Conservation (phyloP, 306 rosid species). For the Quercus cerris region DNA sequence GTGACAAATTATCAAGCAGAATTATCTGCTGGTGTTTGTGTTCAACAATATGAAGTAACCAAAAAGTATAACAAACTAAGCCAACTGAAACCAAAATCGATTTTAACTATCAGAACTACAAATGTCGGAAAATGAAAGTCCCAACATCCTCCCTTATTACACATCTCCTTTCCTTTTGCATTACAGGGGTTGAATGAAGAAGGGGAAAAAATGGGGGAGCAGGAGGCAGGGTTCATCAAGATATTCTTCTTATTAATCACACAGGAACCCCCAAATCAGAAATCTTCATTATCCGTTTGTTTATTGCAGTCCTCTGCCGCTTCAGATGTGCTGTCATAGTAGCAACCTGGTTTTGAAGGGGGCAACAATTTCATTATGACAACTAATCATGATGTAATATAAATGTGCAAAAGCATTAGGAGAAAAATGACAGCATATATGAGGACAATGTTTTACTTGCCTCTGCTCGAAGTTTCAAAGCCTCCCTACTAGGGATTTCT, state of each 20-base stretch:
- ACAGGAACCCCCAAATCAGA: conserved; percentile 73
- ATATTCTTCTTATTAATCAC: conserved; percentile 22
- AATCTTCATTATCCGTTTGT: conserved; percentile 65
- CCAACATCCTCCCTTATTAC: neutral
- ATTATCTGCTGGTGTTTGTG: too few relatives aligned
- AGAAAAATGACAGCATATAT: neutral
- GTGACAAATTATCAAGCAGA: too few relatives aligned
- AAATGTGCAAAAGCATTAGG: neutral
- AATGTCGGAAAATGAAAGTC: neutral
- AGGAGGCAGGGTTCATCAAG: neutral
- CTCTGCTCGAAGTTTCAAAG: conserved; percentile 86
- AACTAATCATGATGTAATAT: neutral
- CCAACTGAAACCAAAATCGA: neutral
- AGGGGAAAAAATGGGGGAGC: neutral
- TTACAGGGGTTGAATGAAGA: neutral
- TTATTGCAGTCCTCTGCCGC: conserved; percentile 48
- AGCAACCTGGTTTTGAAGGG: conserved; percentile 57
- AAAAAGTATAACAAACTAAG: neutral
- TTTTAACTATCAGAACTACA: neutral
- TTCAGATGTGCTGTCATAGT: conserved; percentile 55
- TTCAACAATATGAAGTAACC: neutral
- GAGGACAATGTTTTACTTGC: conserved; percentile 33
- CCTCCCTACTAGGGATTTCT: conserved; percentile 66
- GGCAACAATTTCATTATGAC: neutral
- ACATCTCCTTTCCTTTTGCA: neutral